Percentiles rank a stretch among this genome's conserved stretches.
Conservation (phyloP, 768 basidiomycete genomes). For the Rhodotorula babjevae region DNA sequence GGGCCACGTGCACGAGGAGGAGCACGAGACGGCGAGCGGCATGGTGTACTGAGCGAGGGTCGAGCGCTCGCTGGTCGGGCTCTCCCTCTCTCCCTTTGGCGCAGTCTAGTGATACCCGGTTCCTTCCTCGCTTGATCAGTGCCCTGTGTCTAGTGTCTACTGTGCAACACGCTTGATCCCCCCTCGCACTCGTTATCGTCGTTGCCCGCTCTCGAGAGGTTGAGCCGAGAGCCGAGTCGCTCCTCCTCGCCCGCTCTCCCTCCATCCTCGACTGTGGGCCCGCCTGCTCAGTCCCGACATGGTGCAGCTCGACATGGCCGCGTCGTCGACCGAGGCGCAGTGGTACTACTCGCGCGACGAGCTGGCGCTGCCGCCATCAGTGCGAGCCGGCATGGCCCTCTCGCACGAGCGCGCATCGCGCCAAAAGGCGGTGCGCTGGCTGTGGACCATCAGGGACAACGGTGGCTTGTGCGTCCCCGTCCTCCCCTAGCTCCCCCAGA, state of each 20-base stretch:
- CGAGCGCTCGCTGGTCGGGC: too few relatives aligned
- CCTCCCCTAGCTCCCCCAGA: background rate
- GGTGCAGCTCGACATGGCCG: background rate
- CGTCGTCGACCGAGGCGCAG: constrained; percentile 40
- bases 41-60: background rate
- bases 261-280: background rate
- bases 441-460: constrained; percentile 3
- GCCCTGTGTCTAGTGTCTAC: background rate
- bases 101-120: background rate
- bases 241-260: background rate
- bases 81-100: background rate
- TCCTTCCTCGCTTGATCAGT: too few relatives aligned
- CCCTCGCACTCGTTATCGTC: too few relatives aligned
- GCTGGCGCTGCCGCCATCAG: constrained; percentile 42
- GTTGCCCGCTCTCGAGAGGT: background rate
- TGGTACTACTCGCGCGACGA: constrained; percentile 43
- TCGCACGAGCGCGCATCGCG: constrained; percentile 2
- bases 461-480: background rate
- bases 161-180: background rate
- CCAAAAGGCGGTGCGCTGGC: background rate
- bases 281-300: background rate
- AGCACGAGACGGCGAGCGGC: constrained; percentile 1
- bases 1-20: background rate
- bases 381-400: constrained; percentile 32
- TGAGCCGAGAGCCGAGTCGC: too few relatives aligned